Conservation (phyloP, 306 rosid species). For the Vigna unguiculata region DNA sequence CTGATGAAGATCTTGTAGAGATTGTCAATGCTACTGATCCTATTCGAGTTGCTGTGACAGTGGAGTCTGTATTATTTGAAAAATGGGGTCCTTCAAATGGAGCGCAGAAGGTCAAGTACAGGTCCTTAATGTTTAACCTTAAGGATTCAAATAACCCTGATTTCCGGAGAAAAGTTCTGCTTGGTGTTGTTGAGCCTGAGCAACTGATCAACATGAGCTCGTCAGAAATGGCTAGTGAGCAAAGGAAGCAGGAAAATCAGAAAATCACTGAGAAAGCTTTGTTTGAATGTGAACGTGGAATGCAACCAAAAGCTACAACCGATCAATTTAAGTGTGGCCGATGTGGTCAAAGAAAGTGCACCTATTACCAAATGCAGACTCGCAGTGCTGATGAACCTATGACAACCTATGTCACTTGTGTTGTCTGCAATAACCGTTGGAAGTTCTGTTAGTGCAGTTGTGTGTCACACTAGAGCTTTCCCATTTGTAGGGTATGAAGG, state of each 20-base stretch:
- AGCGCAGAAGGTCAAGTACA: constrained; percentile 84
- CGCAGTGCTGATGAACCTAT: constrained; percentile 99
- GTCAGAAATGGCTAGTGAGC: constrained; percentile 92
- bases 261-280: constrained; percentile 78
- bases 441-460: constrained; percentile 84
- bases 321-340: constrained; percentile 94
- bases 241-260: constrained; percentile 73
- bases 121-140: constrained; percentile 89
- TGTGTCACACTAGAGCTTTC: constrained; percentile 37
- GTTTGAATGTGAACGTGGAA: constrained; percentile 88
- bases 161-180: constrained; percentile 89
- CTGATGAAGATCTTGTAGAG: constrained; percentile 62
- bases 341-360: constrained; percentile 88
- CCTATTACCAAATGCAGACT: constrained; percentile 98
- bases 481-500: constrained; percentile 51
- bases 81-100: constrained; percentile 96
- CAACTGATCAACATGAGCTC: constrained; percentile 75
- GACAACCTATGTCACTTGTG: constrained; percentile 97
- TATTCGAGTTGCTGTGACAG: constrained; percentile 82
- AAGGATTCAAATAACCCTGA: constrained; percentile 94
- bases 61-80: constrained; percentile 86
- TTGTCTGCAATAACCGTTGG: constrained; percentile 89
- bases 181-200: constrained; percentile 75
- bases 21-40: constrained; percentile 76
- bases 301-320: constrained; percentile 73